Base-by-base conservation (phyloP, 2,329 filamentous ascomycete species). In the Diplodia scrobiculata region DNA sequence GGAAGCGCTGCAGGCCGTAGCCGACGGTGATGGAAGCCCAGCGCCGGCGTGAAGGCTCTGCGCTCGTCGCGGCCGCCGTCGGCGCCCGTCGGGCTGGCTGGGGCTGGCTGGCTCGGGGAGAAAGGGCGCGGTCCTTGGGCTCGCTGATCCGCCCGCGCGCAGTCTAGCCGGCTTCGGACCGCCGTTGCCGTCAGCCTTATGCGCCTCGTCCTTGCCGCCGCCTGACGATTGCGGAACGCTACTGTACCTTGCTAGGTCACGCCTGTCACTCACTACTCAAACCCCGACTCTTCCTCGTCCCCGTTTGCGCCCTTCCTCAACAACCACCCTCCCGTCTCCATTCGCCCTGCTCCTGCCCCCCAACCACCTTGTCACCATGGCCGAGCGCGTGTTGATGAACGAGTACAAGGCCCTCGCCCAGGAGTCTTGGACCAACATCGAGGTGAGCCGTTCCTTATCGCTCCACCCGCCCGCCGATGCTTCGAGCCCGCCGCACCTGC, bases 371-470 rank as follows among this genome's bases (percentile, higher is more conserved):
- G n/a, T 29, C 25, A 51, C 55, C 65, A 66, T 66, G 65, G 65
- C 65, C 58, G 65, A 66, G 29, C 65, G 65, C 27, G 73, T 96
- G 62, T 84, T 98, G 66, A 92, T 96, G 90, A 90, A 90, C 71
- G 94, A 98, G 83, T 88, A 91, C 80, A 89, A 90, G 78, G 84
- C 86, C 52, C 84, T 98, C 48, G 84, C 87, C 65, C 92, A 95
- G 78, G 93, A 97, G 83, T 92, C 91, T 76, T 99, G 94, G 94
- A 90, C 96, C 19, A 87, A 94, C 72, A 91, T 97, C 71, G 90
- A 96, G 76, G 91, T 92, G 79, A 68, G 85, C 59, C 47, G 36
- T 59, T 34, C 66, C 54, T 65, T 58, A n/a, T 13, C 52, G 45
- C 53, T n/a, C 29, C 48, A 41, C 32, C 14, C 29, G 9, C 38